Base-by-base conservation (phyloP, 1,284 basidiomycete species). In the Ustilago sp. region DNA sequence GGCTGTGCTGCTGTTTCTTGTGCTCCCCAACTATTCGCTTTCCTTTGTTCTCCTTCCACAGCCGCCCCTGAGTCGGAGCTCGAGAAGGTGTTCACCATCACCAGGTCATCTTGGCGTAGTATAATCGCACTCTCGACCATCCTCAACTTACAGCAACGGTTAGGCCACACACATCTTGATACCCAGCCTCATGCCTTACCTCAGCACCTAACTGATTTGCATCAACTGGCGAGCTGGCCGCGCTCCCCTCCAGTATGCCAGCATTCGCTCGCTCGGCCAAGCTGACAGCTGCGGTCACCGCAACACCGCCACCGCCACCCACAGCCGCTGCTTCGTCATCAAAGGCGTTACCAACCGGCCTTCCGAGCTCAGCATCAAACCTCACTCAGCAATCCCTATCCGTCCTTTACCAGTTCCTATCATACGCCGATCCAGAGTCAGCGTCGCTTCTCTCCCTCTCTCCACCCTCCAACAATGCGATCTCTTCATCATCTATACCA, bases 381-480 rank as follows among this genome's bases (percentile, higher is more conserved):
- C 60, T 79, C n/a, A 79, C 74, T 8, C 57, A 63, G 17, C 63
- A 68, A 13, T 72, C 77, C 0, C 63, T 79, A 6, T 38, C 62
- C 4, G 64, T 79, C 6, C 67, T 79, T 28, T 70, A 73, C 34
- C 74, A 73, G 12, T 75, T 79, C 38, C 64, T 79, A 11, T 41
- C 70, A 41, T 76, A 73, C 35, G 68, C 68, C 36, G 77, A 79
- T 34, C 77, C 73, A 4, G 58, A 58, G 36, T 56, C 74, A 7
- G 77, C 77, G 39, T 15, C 31, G 35, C 59, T 76, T 0, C 64
- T 79, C 0, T 74, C 77, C 12, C 36, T 67, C 1, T 45, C 39
- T 23, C 7, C 45, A 9, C 7, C 31, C n/a, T 9, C 23, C 59
- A 60, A 56, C 57, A 19, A 63, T 47, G 59, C 38, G 11, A 12